Percentiles rank a stretch among this genome's conserved stretches.
phyloP scores from a whole-genome alignment of 2,329 filamentous ascomycete species.

The Huntiella decipiens region DNA sequence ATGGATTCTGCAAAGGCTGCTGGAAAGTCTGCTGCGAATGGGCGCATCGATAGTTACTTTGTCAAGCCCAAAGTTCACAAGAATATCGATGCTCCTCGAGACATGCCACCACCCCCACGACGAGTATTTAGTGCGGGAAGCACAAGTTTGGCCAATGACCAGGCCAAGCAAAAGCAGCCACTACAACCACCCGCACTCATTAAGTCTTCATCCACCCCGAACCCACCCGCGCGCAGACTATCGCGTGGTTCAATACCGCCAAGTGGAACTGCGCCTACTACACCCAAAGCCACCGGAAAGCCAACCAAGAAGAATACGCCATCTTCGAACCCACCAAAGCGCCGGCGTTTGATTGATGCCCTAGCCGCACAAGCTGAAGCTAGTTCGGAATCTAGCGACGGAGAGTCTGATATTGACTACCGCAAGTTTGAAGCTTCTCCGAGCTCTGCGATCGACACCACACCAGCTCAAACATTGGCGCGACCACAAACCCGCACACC shows the following conservation, averaged over 20 bases:
- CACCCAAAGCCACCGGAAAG: background rate
- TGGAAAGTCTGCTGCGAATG: constrained; percentile 3
- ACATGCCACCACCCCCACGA: background rate
- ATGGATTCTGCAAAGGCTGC: background rate
- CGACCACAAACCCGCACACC: background rate
- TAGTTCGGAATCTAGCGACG: constrained; percentile 14
- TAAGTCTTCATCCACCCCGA: too few relatives aligned
- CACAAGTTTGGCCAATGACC: background rate
- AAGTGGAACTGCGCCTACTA: background rate
- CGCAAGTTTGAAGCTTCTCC: background rate
- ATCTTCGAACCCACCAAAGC: constrained; percentile 4
- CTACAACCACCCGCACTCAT: too few relatives aligned
- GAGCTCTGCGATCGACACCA: background rate
- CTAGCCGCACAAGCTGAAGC: constrained; percentile 23
- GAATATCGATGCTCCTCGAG: background rate
- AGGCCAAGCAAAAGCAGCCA: background rate
- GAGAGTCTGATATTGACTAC: background rate
- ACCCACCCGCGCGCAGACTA: background rate
- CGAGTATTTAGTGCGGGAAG: constrained; percentile 3
- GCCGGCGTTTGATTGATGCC: constrained; percentile 23
- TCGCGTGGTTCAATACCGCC: background rate
- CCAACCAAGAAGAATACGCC: background rate
- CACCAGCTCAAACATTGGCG: background rate
- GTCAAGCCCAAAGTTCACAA: background rate
- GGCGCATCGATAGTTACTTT: constrained; percentile 10